Evolutionary conservation across 768 basidiomycete genomes (phyloP).

Genomic region (Ramaria sp.): DNA sequence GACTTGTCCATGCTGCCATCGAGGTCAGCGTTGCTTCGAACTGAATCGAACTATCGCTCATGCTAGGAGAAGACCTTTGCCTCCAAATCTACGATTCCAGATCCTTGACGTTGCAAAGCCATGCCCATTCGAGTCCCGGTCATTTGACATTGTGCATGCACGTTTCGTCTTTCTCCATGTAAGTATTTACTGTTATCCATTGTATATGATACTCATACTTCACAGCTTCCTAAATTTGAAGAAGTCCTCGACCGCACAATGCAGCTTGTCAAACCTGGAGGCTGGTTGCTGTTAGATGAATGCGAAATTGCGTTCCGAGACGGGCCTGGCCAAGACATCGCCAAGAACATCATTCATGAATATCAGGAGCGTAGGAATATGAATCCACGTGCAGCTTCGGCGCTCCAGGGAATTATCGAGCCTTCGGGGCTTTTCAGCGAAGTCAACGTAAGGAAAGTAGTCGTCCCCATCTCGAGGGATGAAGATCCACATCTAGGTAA

Average conservation of each 20-base stretch:
- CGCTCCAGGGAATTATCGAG: too few species aligned
- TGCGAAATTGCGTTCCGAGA: background rate
- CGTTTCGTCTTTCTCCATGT: slow-evolving; percentile 18
- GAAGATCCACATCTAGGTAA: too few species aligned
- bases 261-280: slow-evolving; percentile 9
- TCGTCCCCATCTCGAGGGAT: too few species aligned
- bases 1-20: background rate
- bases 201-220: background rate
- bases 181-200: background rate
- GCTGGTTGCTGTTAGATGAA: slow-evolving; percentile 17
- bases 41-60: background rate
- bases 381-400: too few species aligned
- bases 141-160: slow-evolving; percentile 18
- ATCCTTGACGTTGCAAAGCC: slow-evolving; percentile 13
- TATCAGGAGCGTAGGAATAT: too few species aligned
- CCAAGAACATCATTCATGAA: background rate
- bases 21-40: background rate
- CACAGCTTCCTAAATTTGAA: slow-evolving; percentile 13
- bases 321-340: background rate
- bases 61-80: background rate
- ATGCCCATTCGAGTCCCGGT: slow-evolving; percentile 14
- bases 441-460: too few species aligned
- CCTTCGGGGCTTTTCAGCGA: too few species aligned
- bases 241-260: slow-evolving; percentile 13
- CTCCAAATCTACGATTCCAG: slow-evolving; percentile 13